Base-by-base conservation (phyloP, 139 green algal genomes). In the Haematococcus sp. region DNA sequence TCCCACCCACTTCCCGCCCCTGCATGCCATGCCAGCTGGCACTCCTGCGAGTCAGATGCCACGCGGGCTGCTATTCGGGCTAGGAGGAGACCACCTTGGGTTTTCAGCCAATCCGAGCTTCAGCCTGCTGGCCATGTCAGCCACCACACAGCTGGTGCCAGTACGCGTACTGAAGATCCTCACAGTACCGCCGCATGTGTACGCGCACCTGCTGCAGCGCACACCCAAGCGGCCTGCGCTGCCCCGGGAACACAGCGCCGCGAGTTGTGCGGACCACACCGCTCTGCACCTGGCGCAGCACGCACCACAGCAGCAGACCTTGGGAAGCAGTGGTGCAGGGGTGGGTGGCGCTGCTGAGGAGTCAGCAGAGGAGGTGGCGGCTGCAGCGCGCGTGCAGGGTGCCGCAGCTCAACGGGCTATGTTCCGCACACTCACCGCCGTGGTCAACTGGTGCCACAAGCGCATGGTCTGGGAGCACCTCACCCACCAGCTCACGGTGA, bases 391-490 rank as follows among this genome's bases (percentile, higher is more conserved):
- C 11, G 40, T 11, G 11, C 40, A 49, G 11, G 40, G 40, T 11
- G 40, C 40, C 7, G 40, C 40, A 19, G 40, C 40, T 7, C 40
- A 49, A 11, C 40, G 54, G 9, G 28, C 34, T 33, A 30, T 33
- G 58, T 65, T 65, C 23, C 25, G 25, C 13, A 30, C 23, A 25
- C 74, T 79, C 25, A 61, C 35, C 28, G 51, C 20, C 33, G 65
- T 74, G 4, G 74, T 79, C 4, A 33, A 34, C 16, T 73, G 74
- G 74, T 74, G 74, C 52, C 74, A 63, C 61, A 31, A 43, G 28
- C 74, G 55, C 1, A 77, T 77, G 72, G 72, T 71, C n/a, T 77
- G 72, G 72, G 72, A 77, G 72, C 60, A 66, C 44, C 61, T 79
- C 28, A 58, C 71, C 27, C 61, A 74, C 51, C 74, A 79, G 54